Percentiles rank a stretch among this genome's conserved stretches.
These are phyloP conservation scores for Coemansia sp. DNA, from an alignment of 192 early-diverging fungal genomes.

Conservation along the genomic window DNA sequence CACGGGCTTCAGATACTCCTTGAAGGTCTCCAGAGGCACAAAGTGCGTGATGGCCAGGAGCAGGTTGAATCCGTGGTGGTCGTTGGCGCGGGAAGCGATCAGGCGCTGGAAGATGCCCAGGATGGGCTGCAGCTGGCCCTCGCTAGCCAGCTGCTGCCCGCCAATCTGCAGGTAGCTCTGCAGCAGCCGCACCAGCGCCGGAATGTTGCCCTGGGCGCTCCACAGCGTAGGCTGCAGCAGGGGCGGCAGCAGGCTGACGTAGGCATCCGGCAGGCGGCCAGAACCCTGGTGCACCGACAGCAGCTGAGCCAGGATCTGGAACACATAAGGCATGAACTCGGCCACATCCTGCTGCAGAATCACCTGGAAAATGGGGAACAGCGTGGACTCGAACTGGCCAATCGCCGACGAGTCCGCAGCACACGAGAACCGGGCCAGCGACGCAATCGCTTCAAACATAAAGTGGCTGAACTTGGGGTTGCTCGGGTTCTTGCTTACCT, in stretches of 20 bases:
- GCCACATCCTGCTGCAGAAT: constrained; percentile 82
- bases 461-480: constrained; percentile 99
- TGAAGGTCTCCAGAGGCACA: constrained; percentile 64
- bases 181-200: constrained; percentile 86
- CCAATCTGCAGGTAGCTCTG: constrained; percentile 82
- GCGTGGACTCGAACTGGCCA: constrained; percentile 75
- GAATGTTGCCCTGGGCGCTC: constrained; percentile 87
- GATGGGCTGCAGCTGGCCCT: constrained; percentile 73
- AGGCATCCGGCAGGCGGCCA: constrained; percentile 64
- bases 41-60: constrained; percentile 73
- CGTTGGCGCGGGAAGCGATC: constrained; percentile 76
- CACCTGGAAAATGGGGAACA: constrained; percentile 86
- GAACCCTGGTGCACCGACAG: constrained; percentile 67
- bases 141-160: constrained; percentile 63
- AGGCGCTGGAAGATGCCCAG: constrained; percentile 95
- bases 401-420: constrained; percentile 65
- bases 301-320: constrained; percentile 92
- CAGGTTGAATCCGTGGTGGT: constrained; percentile 83
- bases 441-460: constrained; percentile 89
- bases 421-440: constrained; percentile 82
- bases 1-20: constrained; percentile 59
- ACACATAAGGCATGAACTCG: constrained; percentile 96
- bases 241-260: constrained; percentile 69
- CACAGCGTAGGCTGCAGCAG: constrained; percentile 85
- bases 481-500: constrained; percentile 91